Base-by-base conservation (phyloP, 768 basidiomycete genomes). In the Auriscalpium vulgare region DNA sequence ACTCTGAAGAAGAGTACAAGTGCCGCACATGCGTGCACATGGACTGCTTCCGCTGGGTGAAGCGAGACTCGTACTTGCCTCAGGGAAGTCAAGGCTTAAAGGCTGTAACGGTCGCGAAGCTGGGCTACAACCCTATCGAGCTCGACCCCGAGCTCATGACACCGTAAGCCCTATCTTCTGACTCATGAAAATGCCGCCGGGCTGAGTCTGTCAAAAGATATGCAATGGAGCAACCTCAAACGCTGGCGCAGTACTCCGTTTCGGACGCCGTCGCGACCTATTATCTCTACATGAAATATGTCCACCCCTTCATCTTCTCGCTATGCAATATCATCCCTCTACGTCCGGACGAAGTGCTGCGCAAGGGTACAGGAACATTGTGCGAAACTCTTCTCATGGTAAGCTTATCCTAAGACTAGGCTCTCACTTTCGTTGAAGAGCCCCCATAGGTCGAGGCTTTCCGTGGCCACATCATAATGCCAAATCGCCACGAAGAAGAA, bases 221-320 rank as follows among this genome's bases (percentile, higher is more conserved):
- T 71, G 97, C 97, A 0, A 77, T 91, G 69, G 97, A 98, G 66
- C 92, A 95, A 62, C 97, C 97, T 0, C 95, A 98, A 66, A 71
- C 84, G 1, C 82, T 99, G 16, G 95, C 97, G 0, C 91, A 95
- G 66, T 99, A 99, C 71, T 98, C 97, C 63, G 97, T 99, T 29
- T 99, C 97, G 69, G 97, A 99, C 78, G 97, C 97, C 0, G 97
- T 98, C 10, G 95, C 97, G n/a, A 99, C 97, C 1, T 98, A 99
- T 69, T 98, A 98, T 70, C 80, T 99, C 37, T 98, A 99, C 74
- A 99, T 98, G 97, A 99, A 98, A 94, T 99, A 99, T 65, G 95
- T 99, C 10, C 95, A 98, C 66, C 97, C 97, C 0, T 99, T 99
- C 79, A 91, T 99, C 59, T 99, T 99, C 75, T 98, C 97, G 9